Percentiles rank a stretch among this genome's conserved stretches.
Conservation (phyloP, 1,139 yeast genomes). For the Yamadazyma trypodendri region DNA sequence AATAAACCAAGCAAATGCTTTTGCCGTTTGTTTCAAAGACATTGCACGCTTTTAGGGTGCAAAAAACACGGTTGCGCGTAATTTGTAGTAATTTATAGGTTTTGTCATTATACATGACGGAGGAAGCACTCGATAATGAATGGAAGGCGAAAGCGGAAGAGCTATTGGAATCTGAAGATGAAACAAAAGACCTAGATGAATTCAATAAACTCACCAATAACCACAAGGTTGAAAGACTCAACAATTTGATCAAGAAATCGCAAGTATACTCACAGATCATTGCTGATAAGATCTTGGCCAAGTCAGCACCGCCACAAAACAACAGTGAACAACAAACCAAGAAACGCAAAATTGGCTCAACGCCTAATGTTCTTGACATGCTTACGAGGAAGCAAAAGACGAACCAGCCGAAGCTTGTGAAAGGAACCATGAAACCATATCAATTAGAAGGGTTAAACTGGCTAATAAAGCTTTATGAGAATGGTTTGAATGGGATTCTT, state of each 20-base stretch:
- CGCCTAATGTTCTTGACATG: slow-evolving; percentile 14
- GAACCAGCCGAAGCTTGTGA: slow-evolving; percentile 62
- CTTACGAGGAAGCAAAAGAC: slow-evolving; percentile 22
- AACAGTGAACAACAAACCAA: slow-evolving; percentile 4
- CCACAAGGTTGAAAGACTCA: slow-evolving; percentile 58
- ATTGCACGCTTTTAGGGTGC: slow-evolving; percentile 1
- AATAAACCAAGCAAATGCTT: too few species aligned
- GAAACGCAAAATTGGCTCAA: slow-evolving; percentile 7
- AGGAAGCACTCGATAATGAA: slow-evolving; percentile 1
- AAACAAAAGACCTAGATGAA: slow-evolving; percentile 28
- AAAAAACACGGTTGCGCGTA: slow-evolving; percentile 4
- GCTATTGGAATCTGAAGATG: slow-evolving; percentile 4
- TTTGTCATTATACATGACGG: slow-evolving; percentile 1
- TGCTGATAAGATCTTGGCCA: slow-evolving; percentile 61
- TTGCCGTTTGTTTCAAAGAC: too few species aligned
- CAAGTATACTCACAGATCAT: slow-evolving; percentile 82
- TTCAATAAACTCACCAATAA: slow-evolving; percentile 41
- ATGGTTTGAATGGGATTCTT: slow-evolving; percentile 89
- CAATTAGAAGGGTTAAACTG: slow-evolving; percentile 91
- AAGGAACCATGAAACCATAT: slow-evolving; percentile 72
- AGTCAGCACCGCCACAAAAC: slow-evolving; percentile 21
- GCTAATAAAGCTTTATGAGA: slow-evolving; percentile 83
- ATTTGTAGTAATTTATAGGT: neutral
- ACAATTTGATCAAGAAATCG: slow-evolving; percentile 75
- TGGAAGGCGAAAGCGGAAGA: slow-evolving; percentile 5